These are phyloP conservation scores for Linum trigynum DNA, from an alignment of 345 rosid genomes.

Conservation along the genomic window DNA sequence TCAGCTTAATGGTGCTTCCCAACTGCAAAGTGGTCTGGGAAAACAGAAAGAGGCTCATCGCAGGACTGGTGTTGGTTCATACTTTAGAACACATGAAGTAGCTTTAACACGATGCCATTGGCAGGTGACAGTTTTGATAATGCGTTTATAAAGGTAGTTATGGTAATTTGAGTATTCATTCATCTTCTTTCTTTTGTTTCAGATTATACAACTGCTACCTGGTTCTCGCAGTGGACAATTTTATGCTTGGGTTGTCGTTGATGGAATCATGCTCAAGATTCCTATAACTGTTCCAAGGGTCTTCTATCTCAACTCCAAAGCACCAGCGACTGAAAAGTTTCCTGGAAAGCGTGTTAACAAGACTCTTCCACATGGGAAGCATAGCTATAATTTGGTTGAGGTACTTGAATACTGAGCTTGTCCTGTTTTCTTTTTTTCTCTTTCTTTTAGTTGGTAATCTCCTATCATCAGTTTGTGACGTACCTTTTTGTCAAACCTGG, in stretches of 20 bases:
- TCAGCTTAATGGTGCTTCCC: constrained; percentile 22
- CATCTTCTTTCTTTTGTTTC: constrained; percentile 19
- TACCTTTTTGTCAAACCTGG: neutral
- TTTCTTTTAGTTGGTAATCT: constrained; percentile 10
- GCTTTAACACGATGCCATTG: constrained; percentile 67
- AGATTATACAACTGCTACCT: constrained; percentile 79
- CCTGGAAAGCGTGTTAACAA: constrained; percentile 79
- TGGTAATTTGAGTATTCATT: neutral
- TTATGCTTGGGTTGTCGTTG: constrained; percentile 84
- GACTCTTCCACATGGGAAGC: constrained; percentile 81
- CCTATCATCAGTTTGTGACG: neutral
- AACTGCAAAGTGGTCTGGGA: constrained; percentile 19
- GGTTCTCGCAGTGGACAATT: constrained; percentile 48
- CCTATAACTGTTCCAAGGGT: constrained; percentile 73
- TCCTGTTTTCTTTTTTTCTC: constrained; percentile 12
- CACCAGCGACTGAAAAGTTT: constrained; percentile 45
- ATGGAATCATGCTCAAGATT: constrained; percentile 86
- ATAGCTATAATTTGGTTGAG: constrained; percentile 65
- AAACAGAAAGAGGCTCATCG: constrained; percentile 31
- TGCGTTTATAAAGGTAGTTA: constrained; percentile 1
- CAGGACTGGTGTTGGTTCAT: constrained; percentile 54
- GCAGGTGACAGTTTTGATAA: constrained; percentile 47
- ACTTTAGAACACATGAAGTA: constrained; percentile 70
- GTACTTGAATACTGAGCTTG: constrained; percentile 17
- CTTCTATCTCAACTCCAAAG: constrained; percentile 73